Percentiles rank a stretch among this genome's conserved stretches.
phyloP scores from a whole-genome alignment of 768 basidiomycete species.

The Mycena sanguinolenta region DNA sequence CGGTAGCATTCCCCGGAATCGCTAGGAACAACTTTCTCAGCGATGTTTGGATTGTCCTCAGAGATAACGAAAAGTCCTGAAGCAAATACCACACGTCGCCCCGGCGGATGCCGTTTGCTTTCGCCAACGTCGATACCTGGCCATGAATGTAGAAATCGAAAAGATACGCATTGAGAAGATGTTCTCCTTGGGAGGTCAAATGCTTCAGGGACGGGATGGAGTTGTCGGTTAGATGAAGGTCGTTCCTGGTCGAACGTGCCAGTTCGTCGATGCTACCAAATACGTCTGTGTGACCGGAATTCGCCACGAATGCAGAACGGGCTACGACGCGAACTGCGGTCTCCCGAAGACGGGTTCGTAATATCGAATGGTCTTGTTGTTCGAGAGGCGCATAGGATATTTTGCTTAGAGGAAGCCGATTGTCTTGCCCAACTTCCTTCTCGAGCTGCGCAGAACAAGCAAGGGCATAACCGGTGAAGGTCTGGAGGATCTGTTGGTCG shows the following conservation, averaged over 20 bases:
- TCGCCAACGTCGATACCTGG: conserved; percentile 59
- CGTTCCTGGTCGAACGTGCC: conserved; percentile 61
- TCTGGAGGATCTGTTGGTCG: conserved; percentile 60
- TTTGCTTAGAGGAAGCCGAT: conserved; percentile 63
- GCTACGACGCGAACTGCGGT: conserved; percentile 54
- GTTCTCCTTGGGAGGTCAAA: conserved; percentile 39
- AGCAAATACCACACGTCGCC: conserved; percentile 78
- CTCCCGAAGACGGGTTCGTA: conserved; percentile 53
- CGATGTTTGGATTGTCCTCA: conserved; percentile 62
- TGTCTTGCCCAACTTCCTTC: conserved; percentile 56
- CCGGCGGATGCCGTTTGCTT: conserved; percentile 69
- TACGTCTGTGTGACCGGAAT: conserved; percentile 72
- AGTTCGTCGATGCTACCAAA: conserved; percentile 69
- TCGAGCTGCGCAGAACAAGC: conserved; percentile 59
- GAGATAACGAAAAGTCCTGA: conserved; percentile 67
- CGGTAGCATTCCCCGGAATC: conserved; percentile 27
- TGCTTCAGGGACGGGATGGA: conserved; percentile 68
- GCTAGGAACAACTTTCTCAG: conserved; percentile 61
- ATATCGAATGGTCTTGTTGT: conserved; percentile 36
- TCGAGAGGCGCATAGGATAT: conserved; percentile 34
- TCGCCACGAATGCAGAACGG: conserved; percentile 76
- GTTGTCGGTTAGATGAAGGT: conserved; percentile 69
- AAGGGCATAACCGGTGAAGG: conserved; percentile 70
- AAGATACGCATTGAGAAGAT: conserved; percentile 72
- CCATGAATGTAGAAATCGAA: conserved; percentile 80